phyloP scores from a whole-genome alignment of 306 rosid species.

The Sechiopsis laciniata region DNA sequence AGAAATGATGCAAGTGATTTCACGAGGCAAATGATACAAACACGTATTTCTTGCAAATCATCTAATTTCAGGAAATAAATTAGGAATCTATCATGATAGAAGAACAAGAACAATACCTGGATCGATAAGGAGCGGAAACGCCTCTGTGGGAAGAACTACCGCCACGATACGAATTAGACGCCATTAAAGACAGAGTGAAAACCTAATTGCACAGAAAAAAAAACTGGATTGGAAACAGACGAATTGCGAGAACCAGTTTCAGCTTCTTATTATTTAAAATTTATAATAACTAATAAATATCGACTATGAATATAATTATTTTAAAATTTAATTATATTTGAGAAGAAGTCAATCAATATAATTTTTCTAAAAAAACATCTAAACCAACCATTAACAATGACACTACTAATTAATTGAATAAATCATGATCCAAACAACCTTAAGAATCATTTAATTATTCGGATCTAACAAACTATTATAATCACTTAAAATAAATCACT shows the following conservation, averaged over 20 bases:
- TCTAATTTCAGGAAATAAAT: neutral
- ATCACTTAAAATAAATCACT: no score
- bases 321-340: no score
- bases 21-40: neutral
- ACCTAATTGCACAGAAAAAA: constrained; percentile 6
- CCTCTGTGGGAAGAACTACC: constrained; percentile 37
- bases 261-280: no score
- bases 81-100: neutral
- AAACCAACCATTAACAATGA: no score
- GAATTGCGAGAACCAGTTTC: neutral
- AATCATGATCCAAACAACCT: no score
- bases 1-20: neutral
- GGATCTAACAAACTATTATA: no score
- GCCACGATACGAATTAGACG: constrained; percentile 43
- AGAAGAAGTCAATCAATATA: no score
- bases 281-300: no score
- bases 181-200: constrained; percentile 40
- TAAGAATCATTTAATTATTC: no score
- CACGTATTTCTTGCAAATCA: neutral
- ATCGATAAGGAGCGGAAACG: constrained; percentile 52
- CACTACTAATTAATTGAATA: no score
- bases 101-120: constrained; percentile 41
- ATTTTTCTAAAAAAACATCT: no score
- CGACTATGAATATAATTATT: no score
- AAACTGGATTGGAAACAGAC: neutral